phyloP scores from a whole-genome alignment of 179 eudicot species.

The Heliamphora pulchella region DNA sequence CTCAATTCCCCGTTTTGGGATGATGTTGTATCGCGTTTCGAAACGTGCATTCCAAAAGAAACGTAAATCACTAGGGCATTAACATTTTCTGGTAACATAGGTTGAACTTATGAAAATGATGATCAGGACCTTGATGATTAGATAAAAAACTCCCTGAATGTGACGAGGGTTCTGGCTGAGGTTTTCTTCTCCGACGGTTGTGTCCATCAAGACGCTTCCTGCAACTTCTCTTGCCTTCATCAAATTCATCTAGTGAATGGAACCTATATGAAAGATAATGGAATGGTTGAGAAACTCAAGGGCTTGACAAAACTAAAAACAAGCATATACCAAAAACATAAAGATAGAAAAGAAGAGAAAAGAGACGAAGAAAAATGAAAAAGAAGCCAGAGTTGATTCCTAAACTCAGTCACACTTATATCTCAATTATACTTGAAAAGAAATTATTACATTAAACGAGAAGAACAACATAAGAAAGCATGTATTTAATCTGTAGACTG shows the following conservation, averaged over 20 bases:
- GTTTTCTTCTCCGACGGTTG: conserved; percentile 67
- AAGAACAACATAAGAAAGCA: background rate
- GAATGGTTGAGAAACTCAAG: background rate
- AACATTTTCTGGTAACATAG: too few species aligned
- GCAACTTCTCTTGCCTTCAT: conserved; percentile 70
- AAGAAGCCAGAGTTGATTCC: background rate
- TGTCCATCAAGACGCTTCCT: conserved; percentile 76
- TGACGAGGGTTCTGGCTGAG: conserved; percentile 50
- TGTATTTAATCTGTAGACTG: background rate
- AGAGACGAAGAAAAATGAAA: background rate
- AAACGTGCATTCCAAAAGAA: too few species aligned
- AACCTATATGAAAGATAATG: conserved; percentile 32
- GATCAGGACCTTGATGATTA: conserved; percentile 35
- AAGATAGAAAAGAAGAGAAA: background rate
- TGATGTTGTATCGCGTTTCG: too few species aligned
- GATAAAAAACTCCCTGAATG: conserved; percentile 30
- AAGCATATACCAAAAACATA: too few species aligned
- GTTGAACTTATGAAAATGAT: too few species aligned
- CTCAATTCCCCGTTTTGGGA: too few species aligned
- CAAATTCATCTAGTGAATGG: conserved; percentile 61
- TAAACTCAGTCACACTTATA: background rate
- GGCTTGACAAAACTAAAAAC: background rate
- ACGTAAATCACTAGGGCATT: too few species aligned
- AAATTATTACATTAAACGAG: background rate
- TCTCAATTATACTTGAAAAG: background rate